These are phyloP conservation scores for Nematocida sp. DNA, from an alignment of 371 early-diverging fungal genomes.

Conservation along the genomic window DNA sequence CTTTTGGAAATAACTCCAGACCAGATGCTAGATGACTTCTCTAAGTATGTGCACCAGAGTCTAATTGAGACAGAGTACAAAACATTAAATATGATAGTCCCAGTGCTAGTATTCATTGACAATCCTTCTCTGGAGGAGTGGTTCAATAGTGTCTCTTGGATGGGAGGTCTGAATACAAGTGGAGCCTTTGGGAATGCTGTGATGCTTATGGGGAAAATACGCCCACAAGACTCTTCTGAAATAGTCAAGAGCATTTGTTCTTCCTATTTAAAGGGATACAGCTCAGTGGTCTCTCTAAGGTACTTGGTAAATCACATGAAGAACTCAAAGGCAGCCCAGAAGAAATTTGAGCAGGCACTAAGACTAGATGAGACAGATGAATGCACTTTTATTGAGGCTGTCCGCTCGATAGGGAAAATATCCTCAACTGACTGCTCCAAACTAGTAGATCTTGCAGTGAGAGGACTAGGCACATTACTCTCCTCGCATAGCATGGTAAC, in stretches of 20 bases:
- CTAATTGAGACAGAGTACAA: conserved; percentile 40
- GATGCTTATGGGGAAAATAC: conserved; percentile 15
- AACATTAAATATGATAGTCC: conserved; percentile 45
- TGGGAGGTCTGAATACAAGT: conserved; percentile 26
- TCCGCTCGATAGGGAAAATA: conserved; percentile 5
- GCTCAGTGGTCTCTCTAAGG: conserved; percentile 5
- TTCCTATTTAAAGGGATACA: conserved; percentile 14
- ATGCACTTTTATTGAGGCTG: conserved; percentile 40
- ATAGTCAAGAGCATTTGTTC: not conserved
- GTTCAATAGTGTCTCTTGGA: conserved; percentile 36
- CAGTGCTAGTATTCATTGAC: conserved; percentile 37
- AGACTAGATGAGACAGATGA: conserved; percentile 22
- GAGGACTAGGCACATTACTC: conserved; percentile 52
- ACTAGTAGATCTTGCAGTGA: conserved; percentile 46
- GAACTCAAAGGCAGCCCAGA: not conserved
- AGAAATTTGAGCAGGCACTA: conserved; percentile 11
- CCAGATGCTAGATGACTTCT: conserved; percentile 60
- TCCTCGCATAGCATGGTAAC: conserved; percentile 28
- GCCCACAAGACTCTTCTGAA: conserved; percentile 25
- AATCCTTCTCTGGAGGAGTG: conserved; percentile 41
- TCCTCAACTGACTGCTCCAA: not conserved
- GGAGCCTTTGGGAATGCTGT: conserved; percentile 55
- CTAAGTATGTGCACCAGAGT: conserved; percentile 56
- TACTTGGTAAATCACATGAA: conserved; percentile 7
- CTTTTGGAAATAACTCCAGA: conserved; percentile 59